These are phyloP conservation scores for Trichoderma sp. DNA, from an alignment of 2,329 filamentous ascomycete species.

Conservation along the genomic window DNA sequence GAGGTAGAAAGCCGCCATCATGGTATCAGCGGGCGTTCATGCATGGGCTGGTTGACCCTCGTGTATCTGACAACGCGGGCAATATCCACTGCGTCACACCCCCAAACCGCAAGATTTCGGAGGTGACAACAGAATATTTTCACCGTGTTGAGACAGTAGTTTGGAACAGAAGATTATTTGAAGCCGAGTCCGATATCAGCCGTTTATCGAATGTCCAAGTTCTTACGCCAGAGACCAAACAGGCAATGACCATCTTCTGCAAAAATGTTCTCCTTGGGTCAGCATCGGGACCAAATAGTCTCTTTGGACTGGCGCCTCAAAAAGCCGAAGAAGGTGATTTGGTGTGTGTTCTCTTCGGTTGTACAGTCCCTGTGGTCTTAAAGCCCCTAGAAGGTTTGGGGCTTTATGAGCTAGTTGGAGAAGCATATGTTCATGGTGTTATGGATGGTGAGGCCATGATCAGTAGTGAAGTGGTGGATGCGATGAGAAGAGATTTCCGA, in stretches of 20 bases:
- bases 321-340: conserved; percentile 12
- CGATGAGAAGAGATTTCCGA: background rate
- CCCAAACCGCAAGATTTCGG: background rate
- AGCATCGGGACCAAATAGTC: background rate
- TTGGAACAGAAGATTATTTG: conserved; percentile 5
- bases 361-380: conserved; percentile 28
- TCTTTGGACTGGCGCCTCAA: conserved; percentile 2
- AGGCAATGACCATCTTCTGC: background rate
- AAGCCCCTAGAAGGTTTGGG: conserved; percentile 14
- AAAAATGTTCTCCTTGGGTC: background rate
- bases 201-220: background rate
- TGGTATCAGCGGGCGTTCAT: conserved; percentile 12
- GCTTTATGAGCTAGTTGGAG: conserved; percentile 25
- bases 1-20: conserved; percentile 5
- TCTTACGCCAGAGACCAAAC: background rate
- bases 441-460: conserved; percentile 30
- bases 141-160: background rate
- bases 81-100: conserved; percentile 5
- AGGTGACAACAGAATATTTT: conserved; percentile 12
- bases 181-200: background rate
- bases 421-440: conserved; percentile 30
- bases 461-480: background rate
- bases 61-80: conserved; percentile 10
- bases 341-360: conserved; percentile 28
- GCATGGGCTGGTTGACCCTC: background rate